These are phyloP conservation scores for Chaetoceros muelleri DNA, from an alignment of 108 stramenopile genomes.

Conservation along the genomic window DNA sequence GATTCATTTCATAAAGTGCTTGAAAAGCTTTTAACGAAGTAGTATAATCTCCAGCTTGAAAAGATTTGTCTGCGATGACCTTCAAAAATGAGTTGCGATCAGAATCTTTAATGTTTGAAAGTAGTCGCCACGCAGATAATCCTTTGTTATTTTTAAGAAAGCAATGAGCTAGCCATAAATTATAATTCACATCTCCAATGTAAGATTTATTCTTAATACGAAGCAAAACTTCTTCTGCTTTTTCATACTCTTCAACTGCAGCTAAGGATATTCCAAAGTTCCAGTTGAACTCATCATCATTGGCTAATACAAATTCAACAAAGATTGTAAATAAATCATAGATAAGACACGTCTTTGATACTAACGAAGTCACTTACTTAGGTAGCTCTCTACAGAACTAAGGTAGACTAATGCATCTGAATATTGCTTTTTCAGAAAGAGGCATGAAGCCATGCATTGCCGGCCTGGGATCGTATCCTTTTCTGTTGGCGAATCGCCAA, in stretches of 20 bases:
- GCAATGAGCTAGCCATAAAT: no score
- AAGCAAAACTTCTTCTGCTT: slow-evolving; percentile 6
- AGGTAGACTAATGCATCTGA: slow-evolving; percentile 14
- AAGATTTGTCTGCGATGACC: no score
- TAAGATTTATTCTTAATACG: neutral
- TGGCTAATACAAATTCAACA: slow-evolving; percentile 45
- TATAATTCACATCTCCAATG: no score
- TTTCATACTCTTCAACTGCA: slow-evolving; percentile 26
- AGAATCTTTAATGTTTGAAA: no score
- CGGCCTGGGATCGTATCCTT: slow-evolving; percentile 86
- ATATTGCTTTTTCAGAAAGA: slow-evolving; percentile 57
- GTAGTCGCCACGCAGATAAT: no score
- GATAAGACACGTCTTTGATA: neutral
- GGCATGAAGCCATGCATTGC: slow-evolving; percentile 83
- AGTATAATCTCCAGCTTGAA: no score
- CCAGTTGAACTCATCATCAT: slow-evolving; percentile 84
- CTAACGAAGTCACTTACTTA: neutral
- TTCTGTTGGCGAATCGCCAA: slow-evolving; percentile 66
- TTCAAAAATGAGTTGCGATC: no score
- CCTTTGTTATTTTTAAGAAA: no score
- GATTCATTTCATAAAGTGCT: no score
- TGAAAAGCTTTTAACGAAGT: no score
- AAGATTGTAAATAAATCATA: neutral
- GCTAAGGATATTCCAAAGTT: slow-evolving; percentile 69
- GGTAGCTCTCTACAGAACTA: slow-evolving; percentile 29